Base-by-base conservation (phyloP, 23 red algal species). In the Cyanidioschyzon merolae region DNA sequence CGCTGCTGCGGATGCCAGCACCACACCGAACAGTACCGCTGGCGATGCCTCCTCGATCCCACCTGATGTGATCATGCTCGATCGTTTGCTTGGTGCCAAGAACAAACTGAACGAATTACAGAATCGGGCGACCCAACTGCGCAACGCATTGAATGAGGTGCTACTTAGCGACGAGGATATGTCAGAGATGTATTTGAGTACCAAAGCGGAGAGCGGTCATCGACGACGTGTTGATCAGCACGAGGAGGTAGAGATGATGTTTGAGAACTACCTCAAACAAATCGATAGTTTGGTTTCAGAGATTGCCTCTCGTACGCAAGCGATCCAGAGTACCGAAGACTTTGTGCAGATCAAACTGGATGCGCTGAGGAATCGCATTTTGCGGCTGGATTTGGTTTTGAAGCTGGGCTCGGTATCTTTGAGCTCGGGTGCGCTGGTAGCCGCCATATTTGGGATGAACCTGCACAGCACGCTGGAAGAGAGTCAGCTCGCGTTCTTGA, bases 211-310 rank as follows among this genome's bases (percentile, higher is more conserved):
- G 16, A 91, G 88, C 41, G 94, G 94, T 12, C 34, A 78, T 40
- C 82, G 88, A 71, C 76, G 94, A 18, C 37, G 88, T 51, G 68
- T 82, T 2, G 94, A 98, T 75, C 63, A 98, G 26, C 94, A 98
- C 81, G 94, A 98, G 37, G 94, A 98, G 68, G 77, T 98, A 16
- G 94, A 98, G 74, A 98, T 98, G 94, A 98, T 98, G 94, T 50
- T 98, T 37, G 94, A 98, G 74, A 91, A 86, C 38, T 98, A 98
- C 68, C 76, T 98, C 39, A 98, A 98, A 81, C 88, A 91, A 67
- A 80, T 98, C 40, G 94, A 98, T 39, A 85, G 88, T 0, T 78
- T 98, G 27, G 40, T 80, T 24, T 80, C 80, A 30, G 94, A 98
- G 79, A 80, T 98, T 17, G 76, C 40, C 29, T 79, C 88, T 24